Percentiles rank a stretch among this genome's conserved stretches.
phyloP scores from a whole-genome alignment of 1,284 basidiomycete genomes.

The Cutaneotrichosporon curvatum region DNA sequence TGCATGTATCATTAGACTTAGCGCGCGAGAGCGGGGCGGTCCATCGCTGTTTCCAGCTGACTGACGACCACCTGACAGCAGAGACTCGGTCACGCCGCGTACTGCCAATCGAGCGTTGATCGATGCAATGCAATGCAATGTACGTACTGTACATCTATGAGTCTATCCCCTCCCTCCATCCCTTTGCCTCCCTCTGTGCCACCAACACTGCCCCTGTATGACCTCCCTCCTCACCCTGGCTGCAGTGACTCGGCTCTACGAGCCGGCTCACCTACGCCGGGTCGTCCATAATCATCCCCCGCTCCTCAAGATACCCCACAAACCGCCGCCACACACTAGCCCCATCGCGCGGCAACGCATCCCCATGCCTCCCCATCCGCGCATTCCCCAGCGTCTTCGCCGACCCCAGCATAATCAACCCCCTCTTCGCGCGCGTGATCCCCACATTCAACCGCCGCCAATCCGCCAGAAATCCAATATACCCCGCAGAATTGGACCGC shows the following conservation, averaged over 20 bases:
- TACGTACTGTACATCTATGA: background rate
- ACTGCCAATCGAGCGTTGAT: too few relatives aligned
- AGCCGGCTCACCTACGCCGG: slow-evolving; percentile 3
- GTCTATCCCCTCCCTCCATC: background rate
- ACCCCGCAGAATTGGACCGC: slow-evolving; percentile 63
- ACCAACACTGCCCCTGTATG: too few relatives aligned
- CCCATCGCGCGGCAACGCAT: slow-evolving; percentile 31
- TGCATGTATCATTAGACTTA: too few relatives aligned
- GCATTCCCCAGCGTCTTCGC: slow-evolving; percentile 57
- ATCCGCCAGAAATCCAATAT: slow-evolving; percentile 86
- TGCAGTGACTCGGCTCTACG: too few relatives aligned
- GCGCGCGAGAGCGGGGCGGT: too few relatives aligned
- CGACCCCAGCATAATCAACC: slow-evolving; percentile 72
- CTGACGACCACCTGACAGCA: too few relatives aligned
- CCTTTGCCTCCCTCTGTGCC: too few relatives aligned
- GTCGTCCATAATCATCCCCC: slow-evolving; percentile 27
- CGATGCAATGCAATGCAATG: background rate
- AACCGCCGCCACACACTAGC: slow-evolving; percentile 36
- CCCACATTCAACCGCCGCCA: slow-evolving; percentile 78
- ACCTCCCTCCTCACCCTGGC: too few relatives aligned
- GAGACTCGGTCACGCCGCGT: too few relatives aligned
- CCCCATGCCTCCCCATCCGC: slow-evolving; percentile 15
- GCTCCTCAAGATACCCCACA: slow-evolving; percentile 24
- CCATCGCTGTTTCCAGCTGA: too few relatives aligned
- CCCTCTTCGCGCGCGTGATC: slow-evolving; percentile 73